These are phyloP conservation scores for Forsythia viridissima DNA, from an alignment of 257 asterid genomes.

Conservation along the genomic window DNA sequence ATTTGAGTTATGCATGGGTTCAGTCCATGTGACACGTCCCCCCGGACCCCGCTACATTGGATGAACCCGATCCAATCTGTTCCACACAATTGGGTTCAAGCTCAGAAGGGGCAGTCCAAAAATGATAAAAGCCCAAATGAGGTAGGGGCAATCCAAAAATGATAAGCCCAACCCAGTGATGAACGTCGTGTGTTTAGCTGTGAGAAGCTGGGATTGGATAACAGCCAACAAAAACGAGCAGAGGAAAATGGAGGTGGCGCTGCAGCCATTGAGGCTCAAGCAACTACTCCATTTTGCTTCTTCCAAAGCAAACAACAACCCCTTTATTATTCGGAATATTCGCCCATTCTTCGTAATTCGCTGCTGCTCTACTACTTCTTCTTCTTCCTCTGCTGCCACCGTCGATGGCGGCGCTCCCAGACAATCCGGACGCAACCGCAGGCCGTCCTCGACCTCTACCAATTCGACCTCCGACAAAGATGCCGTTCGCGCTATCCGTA, in stretches of 20 bases:
- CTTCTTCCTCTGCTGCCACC: constrained; percentile 34
- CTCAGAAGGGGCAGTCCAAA: neutral
- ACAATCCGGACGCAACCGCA: constrained; percentile 46
- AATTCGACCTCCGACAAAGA: constrained; percentile 81
- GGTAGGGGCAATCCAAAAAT: neutral
- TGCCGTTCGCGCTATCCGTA: constrained; percentile 81
- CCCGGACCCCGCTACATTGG: too few relatives aligned
- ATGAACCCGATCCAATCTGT: too few relatives aligned
- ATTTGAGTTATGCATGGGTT: too few relatives aligned
- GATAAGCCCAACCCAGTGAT: neutral
- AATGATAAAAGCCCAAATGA: too few relatives aligned
- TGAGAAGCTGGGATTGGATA: neutral
- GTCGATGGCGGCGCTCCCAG: constrained; percentile 21
- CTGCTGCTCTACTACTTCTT: constrained; percentile 49
- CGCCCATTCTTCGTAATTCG: constrained; percentile 42
- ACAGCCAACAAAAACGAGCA: neutral
- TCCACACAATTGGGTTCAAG: too few relatives aligned
- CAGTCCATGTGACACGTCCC: too few relatives aligned
- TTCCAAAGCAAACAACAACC: constrained; percentile 21
- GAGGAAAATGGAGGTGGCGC: constrained; percentile 43
- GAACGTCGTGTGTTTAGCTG: neutral
- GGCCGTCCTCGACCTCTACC: constrained; percentile 42
- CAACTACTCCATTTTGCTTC: constrained; percentile 50
- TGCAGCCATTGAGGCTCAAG: constrained; percentile 54
- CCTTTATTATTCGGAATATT: constrained; percentile 14